phyloP scores from a whole-genome alignment of 2,329 filamentous ascomycete species.

The Sclerotinia trifoliorum region DNA sequence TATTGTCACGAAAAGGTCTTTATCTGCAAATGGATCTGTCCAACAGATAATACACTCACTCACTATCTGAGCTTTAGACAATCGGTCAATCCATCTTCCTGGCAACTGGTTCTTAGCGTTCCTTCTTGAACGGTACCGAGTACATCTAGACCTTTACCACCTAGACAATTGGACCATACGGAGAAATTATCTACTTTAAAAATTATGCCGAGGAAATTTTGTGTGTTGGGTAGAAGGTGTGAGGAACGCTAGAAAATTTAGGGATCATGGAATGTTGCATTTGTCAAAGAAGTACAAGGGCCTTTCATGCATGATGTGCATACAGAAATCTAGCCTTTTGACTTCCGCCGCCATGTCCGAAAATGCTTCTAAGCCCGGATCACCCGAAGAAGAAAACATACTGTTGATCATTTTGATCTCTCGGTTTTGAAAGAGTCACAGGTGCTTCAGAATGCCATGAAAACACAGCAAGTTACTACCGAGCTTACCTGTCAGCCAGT shows the following conservation, averaged over 20 bases:
- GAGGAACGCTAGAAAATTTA: background rate
- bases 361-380: constrained; percentile 6
- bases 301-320: constrained; percentile 4
- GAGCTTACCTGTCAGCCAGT: constrained; percentile 1
- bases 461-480: constrained; percentile 8
- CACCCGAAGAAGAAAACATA: constrained; percentile 16
- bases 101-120: constrained; percentile 1
- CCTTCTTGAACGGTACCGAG: background rate
- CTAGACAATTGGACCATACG: background rate
- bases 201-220: constrained; percentile 11
- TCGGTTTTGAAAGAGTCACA: constrained; percentile 4
- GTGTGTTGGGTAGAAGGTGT: background rate
- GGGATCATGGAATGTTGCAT: background rate
- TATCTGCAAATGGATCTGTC: background rate
- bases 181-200: constrained; percentile 1
- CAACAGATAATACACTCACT: background rate
- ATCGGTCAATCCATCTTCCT: constrained; percentile 5
- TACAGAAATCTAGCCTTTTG: constrained; percentile 9
- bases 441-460: constrained; percentile 12
- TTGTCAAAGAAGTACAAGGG: background rate
- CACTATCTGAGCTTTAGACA: background rate
- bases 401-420: constrained; percentile 12
- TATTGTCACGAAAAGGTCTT: constrained; percentile 12
- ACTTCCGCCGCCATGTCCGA: constrained; percentile 1
- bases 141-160: constrained; percentile 8